Evolutionary conservation across 2,329 filamentous ascomycete species (phyloP).

Genomic region (Gliomastix tumulicola): DNA sequence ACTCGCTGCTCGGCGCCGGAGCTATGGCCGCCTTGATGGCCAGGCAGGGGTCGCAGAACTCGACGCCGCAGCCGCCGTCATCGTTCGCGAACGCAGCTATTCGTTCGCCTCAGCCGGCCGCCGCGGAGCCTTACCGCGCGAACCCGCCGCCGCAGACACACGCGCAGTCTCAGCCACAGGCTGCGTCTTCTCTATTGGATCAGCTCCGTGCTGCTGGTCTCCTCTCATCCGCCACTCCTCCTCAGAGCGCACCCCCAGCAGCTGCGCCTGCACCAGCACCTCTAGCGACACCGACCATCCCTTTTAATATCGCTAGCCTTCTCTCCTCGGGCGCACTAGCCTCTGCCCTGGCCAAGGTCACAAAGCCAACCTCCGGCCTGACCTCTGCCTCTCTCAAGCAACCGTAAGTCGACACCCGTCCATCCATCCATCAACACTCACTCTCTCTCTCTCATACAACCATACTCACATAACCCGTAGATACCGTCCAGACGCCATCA

Average conservation of each 20-base stretch:
- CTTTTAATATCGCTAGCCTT: conserved; percentile 26
- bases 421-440: conserved; percentile 6
- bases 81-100: conserved; percentile 31
- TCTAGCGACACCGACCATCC: conserved; percentile 19
- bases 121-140: conserved; percentile 22
- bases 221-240: conserved; percentile 32
- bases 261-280: conserved; percentile 17
- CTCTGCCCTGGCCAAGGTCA: conserved; percentile 2
- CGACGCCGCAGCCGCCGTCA: conserved; percentile 34
- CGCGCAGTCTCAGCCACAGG: conserved; percentile 20
- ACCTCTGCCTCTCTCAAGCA: conserved; percentile 56
- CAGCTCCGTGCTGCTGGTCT: conserved; percentile 64
- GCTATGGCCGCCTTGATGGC: conserved; percentile 53
- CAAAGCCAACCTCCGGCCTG: conserved; percentile 9
- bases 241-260: conserved; percentile 23
- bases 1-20: conserved; percentile 52
- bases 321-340: conserved; percentile 15
- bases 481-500: conserved; percentile 67
- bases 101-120: conserved; percentile 41
- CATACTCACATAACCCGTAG: conserved; percentile 47
- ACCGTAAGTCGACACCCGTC: conserved; percentile 49
- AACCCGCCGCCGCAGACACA: conserved; percentile 14
- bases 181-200: conserved; percentile 51
- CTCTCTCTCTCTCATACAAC: conserved; percentile 59
- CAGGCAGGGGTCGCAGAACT: conserved; percentile 41